Conservation (phyloP, 106 monocot genomes). For the Xerophyta viscosa region DNA sequence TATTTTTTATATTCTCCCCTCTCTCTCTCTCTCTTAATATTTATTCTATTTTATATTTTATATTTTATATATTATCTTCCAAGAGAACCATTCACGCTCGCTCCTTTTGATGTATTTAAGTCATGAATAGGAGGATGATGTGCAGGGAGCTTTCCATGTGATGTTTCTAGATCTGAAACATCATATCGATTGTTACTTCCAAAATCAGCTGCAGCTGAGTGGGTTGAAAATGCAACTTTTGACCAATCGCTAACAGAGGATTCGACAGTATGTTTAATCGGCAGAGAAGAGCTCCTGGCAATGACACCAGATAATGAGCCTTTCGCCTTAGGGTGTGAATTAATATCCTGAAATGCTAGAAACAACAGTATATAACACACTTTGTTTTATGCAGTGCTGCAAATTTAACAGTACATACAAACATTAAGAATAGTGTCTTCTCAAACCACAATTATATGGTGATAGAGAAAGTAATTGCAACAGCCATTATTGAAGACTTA, state of each 20-base stretch:
- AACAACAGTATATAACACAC: conserved; percentile 10
- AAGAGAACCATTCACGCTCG: conserved; percentile 16
- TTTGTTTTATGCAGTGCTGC: too few relatives aligned
- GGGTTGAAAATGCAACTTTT: conserved; percentile 31
- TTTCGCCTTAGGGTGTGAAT: conserved; percentile 16
- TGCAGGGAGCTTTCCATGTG: conserved; percentile 13
- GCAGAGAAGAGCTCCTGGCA: conserved; percentile 5
- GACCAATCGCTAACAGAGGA: conserved; percentile 36
- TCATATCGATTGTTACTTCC: conserved; percentile 59
- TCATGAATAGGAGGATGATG: conserved; percentile 7
- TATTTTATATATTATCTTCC: too few relatives aligned
- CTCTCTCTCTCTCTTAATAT: too few relatives aligned
- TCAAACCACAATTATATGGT: too few relatives aligned
- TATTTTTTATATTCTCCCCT: too few relatives aligned
- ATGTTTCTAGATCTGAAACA: conserved; percentile 26
- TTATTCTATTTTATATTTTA: too few relatives aligned
- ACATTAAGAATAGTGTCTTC: too few relatives aligned
- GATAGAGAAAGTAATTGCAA: too few relatives aligned
- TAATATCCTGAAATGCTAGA: conserved; percentile 68
- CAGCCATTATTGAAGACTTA: too few relatives aligned
- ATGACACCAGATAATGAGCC: conserved; percentile 15
- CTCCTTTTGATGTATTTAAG: conserved; percentile 10
- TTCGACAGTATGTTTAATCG: too few relatives aligned
- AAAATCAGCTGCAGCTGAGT: conserved; percentile 48
- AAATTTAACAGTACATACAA: too few relatives aligned